phyloP scores from a whole-genome alignment of 2,329 filamentous ascomycete genomes.

The Corynespora cassiicola region DNA sequence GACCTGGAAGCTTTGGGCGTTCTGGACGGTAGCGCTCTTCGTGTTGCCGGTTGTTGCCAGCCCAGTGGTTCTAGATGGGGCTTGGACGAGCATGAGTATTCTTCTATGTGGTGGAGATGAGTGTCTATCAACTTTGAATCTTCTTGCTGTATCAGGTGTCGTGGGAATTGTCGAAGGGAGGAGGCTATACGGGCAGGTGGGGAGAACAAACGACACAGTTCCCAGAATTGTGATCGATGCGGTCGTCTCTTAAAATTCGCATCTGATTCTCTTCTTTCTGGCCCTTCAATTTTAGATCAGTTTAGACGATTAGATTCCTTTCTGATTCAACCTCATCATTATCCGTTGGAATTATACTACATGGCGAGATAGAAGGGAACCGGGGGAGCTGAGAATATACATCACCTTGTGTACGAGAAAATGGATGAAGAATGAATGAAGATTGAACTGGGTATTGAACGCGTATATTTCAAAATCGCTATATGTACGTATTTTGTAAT shows the following conservation, averaged over 20 bases:
- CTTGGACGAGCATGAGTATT: slow-evolving; percentile 1
- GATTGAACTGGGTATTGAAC: too few relatives aligned
- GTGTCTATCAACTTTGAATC: slow-evolving; percentile 12
- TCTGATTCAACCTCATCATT: too few relatives aligned
- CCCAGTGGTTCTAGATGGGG: neutral
- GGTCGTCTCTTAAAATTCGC: slow-evolving; percentile 11
- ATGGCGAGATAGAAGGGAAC: too few relatives aligned
- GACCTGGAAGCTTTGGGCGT: slow-evolving; percentile 27
- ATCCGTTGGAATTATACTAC: too few relatives aligned
- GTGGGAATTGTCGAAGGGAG: slow-evolving; percentile 14
- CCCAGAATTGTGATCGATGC: slow-evolving; percentile 4
- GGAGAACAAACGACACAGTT: slow-evolving; percentile 1
- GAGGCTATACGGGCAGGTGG: slow-evolving; percentile 6
- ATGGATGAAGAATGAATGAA: too few relatives aligned
- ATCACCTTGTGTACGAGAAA: too few relatives aligned
- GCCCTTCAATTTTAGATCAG: too few relatives aligned
- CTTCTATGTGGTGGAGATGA: slow-evolving; percentile 12
- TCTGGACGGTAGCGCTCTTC: slow-evolving; percentile 23
- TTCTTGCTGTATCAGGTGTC: slow-evolving; percentile 13
- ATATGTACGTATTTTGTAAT: too few relatives aligned
- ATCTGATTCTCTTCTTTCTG: slow-evolving; percentile 16
- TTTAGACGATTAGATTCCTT: too few relatives aligned
- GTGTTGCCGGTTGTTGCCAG: slow-evolving; percentile 17
- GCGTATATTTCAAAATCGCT: too few relatives aligned
- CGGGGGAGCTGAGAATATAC: too few relatives aligned